Percentiles rank a stretch among this genome's conserved stretches.
These are phyloP conservation scores for Tranzscheliella williamsii DNA, from an alignment of 1,284 basidiomycete genomes.

Conservation along the genomic window DNA sequence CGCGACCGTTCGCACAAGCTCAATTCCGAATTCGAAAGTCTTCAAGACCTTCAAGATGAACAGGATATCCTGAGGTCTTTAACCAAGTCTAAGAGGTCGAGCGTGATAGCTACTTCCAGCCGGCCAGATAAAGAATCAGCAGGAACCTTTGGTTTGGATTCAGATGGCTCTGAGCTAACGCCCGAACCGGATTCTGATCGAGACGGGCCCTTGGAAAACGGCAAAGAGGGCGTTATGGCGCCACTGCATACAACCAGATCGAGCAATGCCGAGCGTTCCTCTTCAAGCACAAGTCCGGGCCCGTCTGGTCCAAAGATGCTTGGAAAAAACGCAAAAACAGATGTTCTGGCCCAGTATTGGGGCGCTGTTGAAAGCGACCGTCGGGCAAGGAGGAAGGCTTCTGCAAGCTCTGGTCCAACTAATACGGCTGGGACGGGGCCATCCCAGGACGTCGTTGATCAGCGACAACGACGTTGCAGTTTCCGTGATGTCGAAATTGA, in stretches of 20 bases:
- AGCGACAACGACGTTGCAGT: conserved; percentile 18
- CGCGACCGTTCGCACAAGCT: background rate
- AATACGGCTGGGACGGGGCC: conserved; percentile 15
- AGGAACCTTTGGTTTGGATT: conserved; percentile 16
- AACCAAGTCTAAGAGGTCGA: background rate
- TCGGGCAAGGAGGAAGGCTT: conserved; percentile 34
- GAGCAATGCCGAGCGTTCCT: conserved; percentile 10
- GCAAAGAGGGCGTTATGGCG: conserved; percentile 19
- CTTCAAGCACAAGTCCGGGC: conserved; percentile 31
- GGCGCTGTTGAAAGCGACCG: conserved; percentile 52
- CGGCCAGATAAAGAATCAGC: background rate
- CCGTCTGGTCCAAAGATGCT: conserved; percentile 56
- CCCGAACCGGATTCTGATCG: conserved; percentile 35
- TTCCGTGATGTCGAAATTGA: conserved; percentile 24
- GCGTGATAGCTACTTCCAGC: background rate
- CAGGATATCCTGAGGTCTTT: background rate
- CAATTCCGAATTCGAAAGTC: background rate
- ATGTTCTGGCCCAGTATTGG: conserved; percentile 57
- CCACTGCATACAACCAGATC: conserved; percentile 8
- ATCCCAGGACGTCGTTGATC: conserved; percentile 16
- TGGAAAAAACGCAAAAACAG: conserved; percentile 57
- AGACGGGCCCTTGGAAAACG: conserved; percentile 7
- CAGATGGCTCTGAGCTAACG: conserved; percentile 36
- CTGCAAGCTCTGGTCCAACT: conserved; percentile 24
- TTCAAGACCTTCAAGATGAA: background rate